Percentiles rank a stretch among this genome's conserved stretches.
phyloP scores from a whole-genome alignment of 805 yeast species.

The Suhomyces vadensis region DNA sequence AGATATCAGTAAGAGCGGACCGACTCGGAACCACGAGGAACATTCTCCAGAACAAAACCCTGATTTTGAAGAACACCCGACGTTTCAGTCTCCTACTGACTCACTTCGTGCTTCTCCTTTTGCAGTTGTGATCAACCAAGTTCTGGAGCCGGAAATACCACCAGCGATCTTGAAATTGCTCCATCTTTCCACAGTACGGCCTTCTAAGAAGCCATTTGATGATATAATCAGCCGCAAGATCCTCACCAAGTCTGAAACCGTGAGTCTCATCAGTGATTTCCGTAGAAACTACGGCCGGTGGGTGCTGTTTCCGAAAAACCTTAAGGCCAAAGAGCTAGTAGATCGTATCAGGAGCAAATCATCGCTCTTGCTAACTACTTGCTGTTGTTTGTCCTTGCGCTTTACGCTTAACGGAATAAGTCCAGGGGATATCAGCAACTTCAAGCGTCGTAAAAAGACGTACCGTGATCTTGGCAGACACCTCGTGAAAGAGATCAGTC shows the following conservation, averaged over 20 bases:
- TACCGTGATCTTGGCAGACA: constrained; percentile 46
- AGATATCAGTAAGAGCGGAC: background rate
- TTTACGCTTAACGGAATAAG: constrained; percentile 33
- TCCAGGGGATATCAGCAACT: constrained; percentile 24
- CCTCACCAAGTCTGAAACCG: constrained; percentile 48
- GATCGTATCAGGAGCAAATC: constrained; percentile 50
- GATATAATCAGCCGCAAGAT: constrained; percentile 56
- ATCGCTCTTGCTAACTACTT: constrained; percentile 64
- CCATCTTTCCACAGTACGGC: constrained; percentile 12
- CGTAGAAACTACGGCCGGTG: constrained; percentile 72
- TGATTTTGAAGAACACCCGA: constrained; percentile 7
- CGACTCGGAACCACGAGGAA: background rate
- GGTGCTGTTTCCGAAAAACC: constrained; percentile 66
- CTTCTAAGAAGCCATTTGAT: constrained; percentile 21
- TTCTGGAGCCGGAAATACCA: constrained; percentile 30
- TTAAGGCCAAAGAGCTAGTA: constrained; percentile 50
- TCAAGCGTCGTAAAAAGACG: constrained; percentile 26
- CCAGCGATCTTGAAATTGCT: constrained; percentile 37
- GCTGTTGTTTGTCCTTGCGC: constrained; percentile 63
- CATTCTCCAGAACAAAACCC: no score
- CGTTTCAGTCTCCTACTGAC: constrained; percentile 37
- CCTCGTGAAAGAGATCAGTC: constrained; percentile 51
- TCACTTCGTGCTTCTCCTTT: constrained; percentile 48
- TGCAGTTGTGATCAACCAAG: constrained; percentile 36
- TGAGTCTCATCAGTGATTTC: constrained; percentile 55